phyloP scores from a whole-genome alignment of 1,284 basidiomycete species.

The Cystobasidium pallidum region DNA sequence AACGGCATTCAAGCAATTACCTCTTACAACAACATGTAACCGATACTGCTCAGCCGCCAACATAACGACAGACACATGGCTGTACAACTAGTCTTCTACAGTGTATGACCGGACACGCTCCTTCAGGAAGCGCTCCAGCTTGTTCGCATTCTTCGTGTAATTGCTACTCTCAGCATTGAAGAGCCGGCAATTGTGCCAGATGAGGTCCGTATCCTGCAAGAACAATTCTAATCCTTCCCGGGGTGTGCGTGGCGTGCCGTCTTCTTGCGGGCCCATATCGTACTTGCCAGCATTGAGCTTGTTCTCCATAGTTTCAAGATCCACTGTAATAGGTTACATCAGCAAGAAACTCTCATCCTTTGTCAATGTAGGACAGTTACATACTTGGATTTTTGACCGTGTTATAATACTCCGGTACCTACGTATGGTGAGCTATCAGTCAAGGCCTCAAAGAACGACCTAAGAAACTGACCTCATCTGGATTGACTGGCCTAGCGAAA shows the following conservation, averaged over 20 bases:
- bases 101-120: slow-evolving; percentile 50
- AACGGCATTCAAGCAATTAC: neutral
- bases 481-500: slow-evolving; percentile 79
- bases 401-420: slow-evolving; percentile 73
- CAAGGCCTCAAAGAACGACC: neutral
- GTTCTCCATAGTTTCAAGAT: slow-evolving; percentile 87
- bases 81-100: slow-evolving; percentile 6
- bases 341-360: neutral
- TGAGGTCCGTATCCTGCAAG: slow-evolving; percentile 59
- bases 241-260: slow-evolving; percentile 62
- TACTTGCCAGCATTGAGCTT: slow-evolving; percentile 83
- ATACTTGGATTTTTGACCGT: slow-evolving; percentile 35
- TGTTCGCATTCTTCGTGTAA: slow-evolving; percentile 83
- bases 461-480: slow-evolving; percentile 67
- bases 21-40: slow-evolving; percentile 3
- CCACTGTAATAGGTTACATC: slow-evolving; percentile 62
- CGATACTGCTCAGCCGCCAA: too few relatives aligned
- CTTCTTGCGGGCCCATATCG: slow-evolving; percentile 71
- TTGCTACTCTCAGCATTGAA: slow-evolving; percentile 87
- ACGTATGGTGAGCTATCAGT: neutral
- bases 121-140: slow-evolving; percentile 66
- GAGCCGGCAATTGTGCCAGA: slow-evolving; percentile 87
- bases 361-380: neutral
- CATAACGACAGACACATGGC: neutral
- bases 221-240: slow-evolving; percentile 33